Conservation (phyloP, 139 green algal genomes). For the Chlamydomonas sp. region DNA sequence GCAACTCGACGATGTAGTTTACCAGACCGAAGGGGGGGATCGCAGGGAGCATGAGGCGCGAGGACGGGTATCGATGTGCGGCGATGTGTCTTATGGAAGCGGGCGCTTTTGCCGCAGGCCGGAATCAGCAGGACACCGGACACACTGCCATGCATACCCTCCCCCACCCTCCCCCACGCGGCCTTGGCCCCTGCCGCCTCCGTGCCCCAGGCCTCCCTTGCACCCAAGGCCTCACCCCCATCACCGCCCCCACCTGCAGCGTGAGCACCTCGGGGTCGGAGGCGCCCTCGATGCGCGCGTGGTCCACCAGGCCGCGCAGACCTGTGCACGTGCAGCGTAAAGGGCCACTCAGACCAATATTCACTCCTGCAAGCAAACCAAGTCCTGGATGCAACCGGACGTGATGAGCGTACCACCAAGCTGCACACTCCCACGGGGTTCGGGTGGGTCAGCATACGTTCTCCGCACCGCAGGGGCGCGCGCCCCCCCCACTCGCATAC, state of each 20-base stretch:
- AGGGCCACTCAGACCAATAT: neutral
- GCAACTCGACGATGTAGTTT: neutral
- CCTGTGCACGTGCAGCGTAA: conserved; percentile 23
- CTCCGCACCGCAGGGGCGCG: too few species aligned
- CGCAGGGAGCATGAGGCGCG: neutral
- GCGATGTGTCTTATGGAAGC: neutral
- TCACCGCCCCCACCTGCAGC: neutral
- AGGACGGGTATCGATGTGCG: neutral
- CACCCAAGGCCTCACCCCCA: neutral
- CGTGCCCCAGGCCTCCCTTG: too few species aligned
- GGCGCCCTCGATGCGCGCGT: conserved; percentile 83
- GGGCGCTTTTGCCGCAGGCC: neutral
- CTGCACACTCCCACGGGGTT: too few species aligned
- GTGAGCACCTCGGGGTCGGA: conserved; percentile 64
- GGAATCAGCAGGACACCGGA: neutral
- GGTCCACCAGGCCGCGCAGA: conserved; percentile 81
- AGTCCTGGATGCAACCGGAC: too few species aligned
- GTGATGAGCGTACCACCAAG: too few species aligned
- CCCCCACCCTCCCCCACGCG: neutral
- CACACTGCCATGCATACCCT: neutral
- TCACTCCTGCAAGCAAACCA: neutral
- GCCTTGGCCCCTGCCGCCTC: neutral
- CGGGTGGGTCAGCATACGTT: too few species aligned
- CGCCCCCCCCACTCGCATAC: too few species aligned
- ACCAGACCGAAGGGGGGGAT: neutral